A percentile compares a stretch with the other conserved stretches of the same genome.
phyloP scores from a whole-genome alignment of 768 basidiomycete species.

The Lactifluus rugatus region DNA sequence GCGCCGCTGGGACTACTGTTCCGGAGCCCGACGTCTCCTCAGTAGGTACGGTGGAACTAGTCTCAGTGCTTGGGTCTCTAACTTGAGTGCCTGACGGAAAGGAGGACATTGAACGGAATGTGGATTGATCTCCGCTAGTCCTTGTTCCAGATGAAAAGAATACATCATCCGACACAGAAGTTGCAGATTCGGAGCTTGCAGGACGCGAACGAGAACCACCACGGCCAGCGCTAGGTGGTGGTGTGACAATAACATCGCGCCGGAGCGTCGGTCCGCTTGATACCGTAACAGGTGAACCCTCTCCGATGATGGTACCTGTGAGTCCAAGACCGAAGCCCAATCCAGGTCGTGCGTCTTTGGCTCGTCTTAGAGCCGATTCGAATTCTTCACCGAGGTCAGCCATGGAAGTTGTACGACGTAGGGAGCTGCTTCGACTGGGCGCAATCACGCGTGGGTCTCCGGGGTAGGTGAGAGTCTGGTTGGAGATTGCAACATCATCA shows the following conservation, averaged over 20 bases:
- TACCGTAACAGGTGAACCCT: slow-evolving; percentile 59
- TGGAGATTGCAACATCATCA: slow-evolving; percentile 63
- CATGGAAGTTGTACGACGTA: slow-evolving; percentile 61
- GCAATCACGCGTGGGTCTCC: slow-evolving; percentile 67
- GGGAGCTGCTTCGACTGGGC: slow-evolving; percentile 49
- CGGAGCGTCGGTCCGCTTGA: slow-evolving; percentile 51
- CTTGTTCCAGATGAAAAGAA: slow-evolving; percentile 37
- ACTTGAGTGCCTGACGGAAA: slow-evolving; percentile 23
- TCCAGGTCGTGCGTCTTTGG: slow-evolving; percentile 34
- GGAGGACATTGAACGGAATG: slow-evolving; percentile 31
- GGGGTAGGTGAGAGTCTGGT: slow-evolving; percentile 57
- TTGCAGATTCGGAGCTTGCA: slow-evolving; percentile 22
- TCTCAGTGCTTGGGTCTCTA: slow-evolving; percentile 23
- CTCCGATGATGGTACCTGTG: slow-evolving; percentile 27
- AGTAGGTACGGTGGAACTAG: slow-evolving; percentile 28
- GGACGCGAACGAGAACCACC: slow-evolving; percentile 24
- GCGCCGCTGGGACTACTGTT: slow-evolving; percentile 13
- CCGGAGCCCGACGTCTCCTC: slow-evolving; percentile 30
- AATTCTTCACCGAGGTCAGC: slow-evolving; percentile 64
- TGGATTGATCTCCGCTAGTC: slow-evolving; percentile 27
- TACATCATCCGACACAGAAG: slow-evolving; percentile 34
- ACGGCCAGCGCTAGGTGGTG: slow-evolving; percentile 33
- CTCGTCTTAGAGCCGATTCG: slow-evolving; percentile 35
- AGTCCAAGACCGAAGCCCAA: slow-evolving; percentile 37
- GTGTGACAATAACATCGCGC: slow-evolving; percentile 35